Evolutionary conservation across 768 basidiomycete species (phyloP), one percentile per base, ranked within the genome.

Genomic region (Leccinum fibrillosum): DNA sequence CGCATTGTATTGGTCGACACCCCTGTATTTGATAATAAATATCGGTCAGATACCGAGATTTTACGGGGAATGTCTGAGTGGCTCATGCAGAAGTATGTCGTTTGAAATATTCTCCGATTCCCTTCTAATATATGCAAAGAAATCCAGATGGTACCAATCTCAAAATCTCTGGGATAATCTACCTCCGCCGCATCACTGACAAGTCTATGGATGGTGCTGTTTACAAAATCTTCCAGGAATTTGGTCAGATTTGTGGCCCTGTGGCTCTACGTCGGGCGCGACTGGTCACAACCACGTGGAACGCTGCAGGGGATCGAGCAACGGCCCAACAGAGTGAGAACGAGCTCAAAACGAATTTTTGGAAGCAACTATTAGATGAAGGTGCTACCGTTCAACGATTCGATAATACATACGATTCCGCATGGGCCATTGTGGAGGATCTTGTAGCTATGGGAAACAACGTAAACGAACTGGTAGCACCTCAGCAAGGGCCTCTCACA

Each of bases 261-360:
- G 25, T 59, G 3, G 62, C 69, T 9, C 53, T 73, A 34, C 61
- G 12, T 37, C 76, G 73, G n/a, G 66, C 74, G 2, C 59, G 70
- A 17, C 58, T 78, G 15, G 65, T 72, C 15, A 78, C 76, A 3
- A 77, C 72, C 2, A 75, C 73, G 71, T 77, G 76, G 77, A 67
- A 68, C 51, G 21, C 6, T 3, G 68, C 63, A 19, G 66, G 53
- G 23, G 69, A 71, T 26, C 30, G 4, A 5, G 6, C 11, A 1
- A 10, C 58, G 8, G 60, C 42, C 19, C 58, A 55, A 7, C 55
- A 25, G 2, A 59, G 56, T 23, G 74, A 76, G 49, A 11, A 23
- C 0, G 58, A 76, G 49, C 68, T 77, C 30, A 58, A 30, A 10
- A 1, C 3, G 2, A 55, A 64, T 0, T 77, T 71, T 49, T 79